These are phyloP conservation scores for Prunus armeniaca DNA, from an alignment of 306 rosid genomes.

Conservation along the genomic window DNA sequence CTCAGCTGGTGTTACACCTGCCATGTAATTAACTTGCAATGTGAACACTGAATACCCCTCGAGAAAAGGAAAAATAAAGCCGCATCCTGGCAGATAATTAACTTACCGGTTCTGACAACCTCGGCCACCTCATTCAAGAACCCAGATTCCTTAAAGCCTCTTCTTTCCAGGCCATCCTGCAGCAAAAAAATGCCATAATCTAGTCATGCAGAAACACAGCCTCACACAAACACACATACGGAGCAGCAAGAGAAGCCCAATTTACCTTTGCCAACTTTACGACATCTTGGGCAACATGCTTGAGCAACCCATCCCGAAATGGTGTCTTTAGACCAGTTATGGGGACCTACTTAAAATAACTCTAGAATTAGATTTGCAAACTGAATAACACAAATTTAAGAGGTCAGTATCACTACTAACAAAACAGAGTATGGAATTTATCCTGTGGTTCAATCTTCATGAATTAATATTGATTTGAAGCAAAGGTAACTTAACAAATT, in stretches of 20 bases:
- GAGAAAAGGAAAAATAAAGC: neutral
- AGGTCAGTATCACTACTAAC: neutral
- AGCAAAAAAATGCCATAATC: constrained; percentile 15
- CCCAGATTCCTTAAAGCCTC: constrained; percentile 91
- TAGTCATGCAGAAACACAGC: neutral
- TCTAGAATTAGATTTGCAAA: constrained; percentile 27
- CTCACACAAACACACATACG: constrained; percentile 17
- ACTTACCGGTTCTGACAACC: constrained; percentile 84
- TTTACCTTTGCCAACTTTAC: constrained; percentile 77
- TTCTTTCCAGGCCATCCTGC: constrained; percentile 92
- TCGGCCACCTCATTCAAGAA: constrained; percentile 89
- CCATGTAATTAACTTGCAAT: constrained; percentile 14
- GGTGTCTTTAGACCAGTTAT: constrained; percentile 80
- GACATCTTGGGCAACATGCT: constrained; percentile 89
- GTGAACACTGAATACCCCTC: neutral
- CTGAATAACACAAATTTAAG: too few species aligned
- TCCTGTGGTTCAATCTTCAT: neutral
- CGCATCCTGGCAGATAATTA: neutral
- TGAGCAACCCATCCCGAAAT: constrained; percentile 87
- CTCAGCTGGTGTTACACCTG: constrained; percentile 94
- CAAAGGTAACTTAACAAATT: neutral
- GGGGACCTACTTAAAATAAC: constrained; percentile 60
- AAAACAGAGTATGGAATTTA: neutral
- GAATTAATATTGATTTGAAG: neutral
- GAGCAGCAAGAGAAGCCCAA: constrained; percentile 6